A percentile compares a stretch with the other conserved stretches of the same genome.
Conservation (phyloP, 441 rosid genomes). For the Gossypium trilobum region DNA sequence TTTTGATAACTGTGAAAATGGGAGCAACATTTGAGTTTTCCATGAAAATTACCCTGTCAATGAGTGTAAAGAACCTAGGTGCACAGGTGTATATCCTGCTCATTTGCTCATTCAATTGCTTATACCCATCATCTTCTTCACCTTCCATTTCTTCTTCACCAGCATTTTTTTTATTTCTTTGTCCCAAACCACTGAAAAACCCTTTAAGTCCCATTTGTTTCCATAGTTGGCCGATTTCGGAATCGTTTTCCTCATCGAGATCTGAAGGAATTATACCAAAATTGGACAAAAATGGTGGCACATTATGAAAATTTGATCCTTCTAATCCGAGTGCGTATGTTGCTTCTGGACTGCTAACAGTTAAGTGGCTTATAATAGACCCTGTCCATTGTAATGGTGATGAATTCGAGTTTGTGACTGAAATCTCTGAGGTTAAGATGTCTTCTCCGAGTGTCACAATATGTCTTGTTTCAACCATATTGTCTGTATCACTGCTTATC, state of each 20-base stretch:
- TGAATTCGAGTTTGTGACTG: slow-evolving; percentile 35
- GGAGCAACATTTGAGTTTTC: background rate
- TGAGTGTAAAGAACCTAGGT: slow-evolving; percentile 55
- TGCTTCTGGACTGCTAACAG: slow-evolving; percentile 81
- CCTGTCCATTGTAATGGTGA: slow-evolving; percentile 37
- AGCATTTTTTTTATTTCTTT: slow-evolving; percentile 10
- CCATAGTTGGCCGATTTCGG: slow-evolving; percentile 19
- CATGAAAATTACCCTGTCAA: slow-evolving; percentile 51
- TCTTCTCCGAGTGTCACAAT: slow-evolving; percentile 43
- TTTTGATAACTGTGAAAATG: background rate
- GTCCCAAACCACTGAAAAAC: slow-evolving; percentile 10
- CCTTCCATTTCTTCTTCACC: slow-evolving; percentile 35
- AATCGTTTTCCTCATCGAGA: slow-evolving; percentile 9
- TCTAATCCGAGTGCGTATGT: slow-evolving; percentile 61
- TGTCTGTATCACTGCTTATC: slow-evolving; percentile 35
- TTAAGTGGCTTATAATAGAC: slow-evolving; percentile 55
- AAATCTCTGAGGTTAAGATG: slow-evolving; percentile 47
- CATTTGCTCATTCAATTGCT: slow-evolving; percentile 58
- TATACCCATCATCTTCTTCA: slow-evolving; percentile 62
- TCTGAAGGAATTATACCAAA: slow-evolving; percentile 44
- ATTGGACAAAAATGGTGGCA: slow-evolving; percentile 32
- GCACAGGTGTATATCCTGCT: slow-evolving; percentile 71
- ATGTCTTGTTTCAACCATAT: slow-evolving; percentile 44
- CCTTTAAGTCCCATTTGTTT: slow-evolving; percentile 18
- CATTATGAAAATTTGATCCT: slow-evolving; percentile 46